These are phyloP conservation scores for Coleophoma crateriformis DNA, from an alignment of 2,329 filamentous ascomycete species.

Conservation along the genomic window DNA sequence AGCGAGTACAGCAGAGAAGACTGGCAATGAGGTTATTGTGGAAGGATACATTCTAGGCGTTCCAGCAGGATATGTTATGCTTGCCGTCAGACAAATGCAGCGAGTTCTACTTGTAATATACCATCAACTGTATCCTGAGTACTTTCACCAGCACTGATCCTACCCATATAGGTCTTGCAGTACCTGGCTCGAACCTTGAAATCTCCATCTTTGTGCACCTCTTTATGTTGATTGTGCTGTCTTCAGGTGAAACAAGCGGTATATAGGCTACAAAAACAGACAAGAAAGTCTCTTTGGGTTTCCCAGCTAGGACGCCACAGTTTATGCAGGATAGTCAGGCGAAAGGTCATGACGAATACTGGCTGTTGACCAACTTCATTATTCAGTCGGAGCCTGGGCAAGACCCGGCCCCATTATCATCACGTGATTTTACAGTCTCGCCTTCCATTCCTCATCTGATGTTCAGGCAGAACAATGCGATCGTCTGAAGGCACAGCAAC, in stretches of 20 bases:
- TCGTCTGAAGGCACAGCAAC: background rate
- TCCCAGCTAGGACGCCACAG: too few relatives aligned
- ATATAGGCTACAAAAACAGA: too few relatives aligned
- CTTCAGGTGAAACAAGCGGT: too few relatives aligned
- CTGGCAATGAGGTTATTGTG: background rate
- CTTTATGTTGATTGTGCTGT: too few relatives aligned
- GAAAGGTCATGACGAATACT: too few relatives aligned
- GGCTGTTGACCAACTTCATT: background rate
- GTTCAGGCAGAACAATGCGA: background rate
- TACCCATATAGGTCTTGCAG: background rate
- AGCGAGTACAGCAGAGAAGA: conserved; percentile 3
- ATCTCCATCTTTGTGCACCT: background rate
- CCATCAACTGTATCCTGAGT: background rate
- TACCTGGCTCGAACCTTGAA: background rate
- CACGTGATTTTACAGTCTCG: background rate
- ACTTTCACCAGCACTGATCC: background rate
- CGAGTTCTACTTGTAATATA: background rate
- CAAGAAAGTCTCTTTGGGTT: too few relatives aligned
- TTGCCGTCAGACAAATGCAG: background rate
- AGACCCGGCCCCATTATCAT: background rate
- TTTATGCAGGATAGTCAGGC: too few relatives aligned
- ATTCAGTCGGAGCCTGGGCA: background rate
- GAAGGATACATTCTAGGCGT: conserved; percentile 2
- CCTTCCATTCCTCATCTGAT: background rate
- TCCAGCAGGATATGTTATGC: background rate